Base-by-base conservation (phyloP, 2,329 filamentous ascomycete species). In the Onygena corvina region DNA sequence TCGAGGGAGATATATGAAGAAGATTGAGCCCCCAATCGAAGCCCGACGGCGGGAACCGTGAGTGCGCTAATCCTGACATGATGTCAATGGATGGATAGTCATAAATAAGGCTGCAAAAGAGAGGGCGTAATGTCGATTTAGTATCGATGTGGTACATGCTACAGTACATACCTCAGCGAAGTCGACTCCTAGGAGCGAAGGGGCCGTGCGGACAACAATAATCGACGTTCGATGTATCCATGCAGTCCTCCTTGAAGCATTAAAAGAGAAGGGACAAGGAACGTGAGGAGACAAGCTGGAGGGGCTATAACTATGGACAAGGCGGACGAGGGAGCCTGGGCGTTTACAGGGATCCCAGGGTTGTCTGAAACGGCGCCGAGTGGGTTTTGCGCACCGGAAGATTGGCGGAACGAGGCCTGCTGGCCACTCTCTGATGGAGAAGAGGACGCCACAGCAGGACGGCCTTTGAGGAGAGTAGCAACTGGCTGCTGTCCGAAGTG, bases 341-440 rank as follows among this genome's bases (percentile, higher is more conserved):
- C 25, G 30, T 31, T 9, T 18, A 36, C 46, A 47, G 46, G 31
- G 36, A 36, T 31, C 46, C 46, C 21, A 47, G 46, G 46, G 23
- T 25, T 47, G 36, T 47, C 46, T 47, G 46, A 47, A 47, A 47
- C 46, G 21, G 20, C 36, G 36, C 30, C 7, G 33, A 25, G 38
- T 42, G 38, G 21, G 36, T 35, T 35, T 35, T 33, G 1, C 12
- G 33, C 38, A 20, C n/a, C 38, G 38, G 38, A 20, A 42, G 29
- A 31, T 31, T 8, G 29, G 29, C 29, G 34, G 21, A 14, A 38
- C 34, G 34, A 23, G 18, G 8, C 36, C n/a, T n/a, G n/a, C n/a
- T n/a, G n/a, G n/a, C n/a, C n/a, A n/a, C n/a, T n/a, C n/a, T n/a
- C n/a, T n/a, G 36, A 11, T 23, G 36, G 33, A 36, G 33, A 12